Evolutionary conservation across 495 filamentous ascomycete genomes (phyloP).

Genomic region (Elaphomyces granulatus): DNA sequence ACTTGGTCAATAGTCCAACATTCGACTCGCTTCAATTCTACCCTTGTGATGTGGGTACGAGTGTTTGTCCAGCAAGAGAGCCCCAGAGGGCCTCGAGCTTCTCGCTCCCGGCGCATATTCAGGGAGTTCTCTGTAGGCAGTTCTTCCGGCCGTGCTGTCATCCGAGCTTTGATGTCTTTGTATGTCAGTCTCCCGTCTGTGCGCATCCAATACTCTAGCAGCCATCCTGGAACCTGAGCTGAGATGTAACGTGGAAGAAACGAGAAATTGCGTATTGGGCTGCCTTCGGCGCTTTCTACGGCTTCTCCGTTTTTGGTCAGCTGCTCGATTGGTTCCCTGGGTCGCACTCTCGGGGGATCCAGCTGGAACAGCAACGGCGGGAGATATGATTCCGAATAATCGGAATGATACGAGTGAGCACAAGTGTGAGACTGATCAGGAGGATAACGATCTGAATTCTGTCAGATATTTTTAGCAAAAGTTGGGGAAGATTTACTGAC

Average conservation of each 20-base stretch:
- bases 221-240: constrained; percentile 4
- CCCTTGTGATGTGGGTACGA: constrained; percentile 1
- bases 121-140: constrained; percentile 6
- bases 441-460: constrained; percentile 2
- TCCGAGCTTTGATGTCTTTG: constrained; percentile 8
- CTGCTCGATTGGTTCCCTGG: neutral
- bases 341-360: constrained; percentile 1
- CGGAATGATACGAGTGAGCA: constrained; percentile 5
- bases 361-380: constrained; percentile 7
- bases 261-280: constrained; percentile 4
- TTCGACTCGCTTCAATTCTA: constrained; percentile 8
- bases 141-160: constrained; percentile 1
- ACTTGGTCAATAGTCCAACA: constrained; percentile 6
- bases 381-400: constrained; percentile 2
- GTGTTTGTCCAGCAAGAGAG: constrained; percentile 9
- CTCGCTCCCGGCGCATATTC: constrained; percentile 10
- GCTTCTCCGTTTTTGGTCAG: constrained; percentile 3
- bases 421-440: constrained; percentile 7
- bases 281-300: neutral
- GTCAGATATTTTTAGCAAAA: neutral
- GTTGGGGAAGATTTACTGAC: neutral
- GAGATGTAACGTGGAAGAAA: constrained; percentile 11
- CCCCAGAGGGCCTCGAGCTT: constrained; percentile 3
- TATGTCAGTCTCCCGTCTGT: constrained; percentile 8
- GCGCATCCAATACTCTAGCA: constrained; percentile 10